A percentile compares a stretch with the other conserved stretches of the same genome.
Evolutionary conservation across 2,329 filamentous ascomycete genomes (phyloP).

Genomic region (Scorias spongiosa): DNA sequence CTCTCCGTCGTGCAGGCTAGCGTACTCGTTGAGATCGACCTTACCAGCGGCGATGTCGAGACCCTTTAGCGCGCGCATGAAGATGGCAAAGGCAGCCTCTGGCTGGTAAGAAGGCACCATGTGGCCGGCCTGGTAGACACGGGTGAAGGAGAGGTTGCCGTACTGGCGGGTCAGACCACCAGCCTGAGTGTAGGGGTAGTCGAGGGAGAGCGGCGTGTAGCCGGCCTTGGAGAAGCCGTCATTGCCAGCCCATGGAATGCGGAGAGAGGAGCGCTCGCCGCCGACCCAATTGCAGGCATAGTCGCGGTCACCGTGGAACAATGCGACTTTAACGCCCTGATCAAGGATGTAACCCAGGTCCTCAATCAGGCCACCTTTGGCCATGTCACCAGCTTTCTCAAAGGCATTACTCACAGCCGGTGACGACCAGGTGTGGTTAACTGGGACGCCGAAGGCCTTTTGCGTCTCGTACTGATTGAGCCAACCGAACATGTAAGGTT

Average conservation of each 20-base stretch:
- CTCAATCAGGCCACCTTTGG: slow-evolving; percentile 23
- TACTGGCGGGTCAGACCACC: slow-evolving; percentile 20
- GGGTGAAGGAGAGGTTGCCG: slow-evolving; percentile 27
- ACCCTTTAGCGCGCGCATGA: slow-evolving; percentile 21
- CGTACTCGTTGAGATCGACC: slow-evolving; percentile 7
- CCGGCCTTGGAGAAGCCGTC: slow-evolving; percentile 34
- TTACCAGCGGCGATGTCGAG: slow-evolving; percentile 22
- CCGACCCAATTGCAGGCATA: slow-evolving; percentile 44
- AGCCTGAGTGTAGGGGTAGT: slow-evolving; percentile 2
- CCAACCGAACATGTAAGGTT: slow-evolving; percentile 38
- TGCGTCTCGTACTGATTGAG: slow-evolving; percentile 44
- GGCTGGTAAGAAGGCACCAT: slow-evolving; percentile 25
- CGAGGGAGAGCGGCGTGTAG: slow-evolving; percentile 23
- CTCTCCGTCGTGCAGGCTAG: slow-evolving; percentile 1
- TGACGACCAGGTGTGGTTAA: slow-evolving; percentile 13
- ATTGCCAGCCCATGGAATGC: slow-evolving; percentile 30
- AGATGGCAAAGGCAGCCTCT: slow-evolving; percentile 23
- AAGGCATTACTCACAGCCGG: slow-evolving; percentile 20
- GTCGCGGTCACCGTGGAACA: slow-evolving; percentile 54
- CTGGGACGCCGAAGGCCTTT: slow-evolving; percentile 40
- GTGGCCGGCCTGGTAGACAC: slow-evolving; percentile 38
- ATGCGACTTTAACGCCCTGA: slow-evolving; percentile 40
- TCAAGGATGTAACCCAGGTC: slow-evolving; percentile 27
- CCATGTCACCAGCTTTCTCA: slow-evolving; percentile 25
- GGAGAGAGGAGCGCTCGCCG: slow-evolving; percentile 36